A percentile compares a stretch with the other conserved stretches of the same genome.
phyloP scores from a whole-genome alignment of 2,329 filamentous ascomycete species.

The Alternaria triticina region DNA sequence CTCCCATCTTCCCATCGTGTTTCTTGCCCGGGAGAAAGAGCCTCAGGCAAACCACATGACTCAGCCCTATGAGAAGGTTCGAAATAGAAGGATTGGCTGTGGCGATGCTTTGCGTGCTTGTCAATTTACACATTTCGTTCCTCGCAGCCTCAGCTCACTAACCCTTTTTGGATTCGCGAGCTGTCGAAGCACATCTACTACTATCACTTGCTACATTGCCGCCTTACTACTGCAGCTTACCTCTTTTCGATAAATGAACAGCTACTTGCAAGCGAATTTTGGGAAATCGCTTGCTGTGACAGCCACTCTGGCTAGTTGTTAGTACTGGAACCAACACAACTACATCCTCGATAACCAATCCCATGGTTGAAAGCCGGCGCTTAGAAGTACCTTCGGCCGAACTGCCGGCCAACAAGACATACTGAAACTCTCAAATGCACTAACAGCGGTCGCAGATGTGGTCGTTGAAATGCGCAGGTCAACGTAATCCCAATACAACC shows the following conservation, averaged over 20 bases:
- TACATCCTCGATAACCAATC: not conserved
- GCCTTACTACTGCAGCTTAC: constrained; percentile 12
- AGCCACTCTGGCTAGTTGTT: not conserved
- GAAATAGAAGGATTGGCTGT: constrained; percentile 1
- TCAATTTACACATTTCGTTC: not conserved
- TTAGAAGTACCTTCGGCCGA: constrained; percentile 8
- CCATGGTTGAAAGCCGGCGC: not conserved
- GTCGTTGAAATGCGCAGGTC: constrained; percentile 3
- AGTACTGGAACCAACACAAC: not conserved
- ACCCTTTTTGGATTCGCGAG: not conserved
- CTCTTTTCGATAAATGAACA: not conserved
- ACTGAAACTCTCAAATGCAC: constrained; percentile 20
- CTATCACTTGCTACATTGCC: constrained; percentile 5
- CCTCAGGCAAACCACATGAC: not conserved
- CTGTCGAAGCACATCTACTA: not conserved
- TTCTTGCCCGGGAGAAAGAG: not conserved
- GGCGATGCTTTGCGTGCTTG: not conserved
- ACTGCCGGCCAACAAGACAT: constrained; percentile 2
- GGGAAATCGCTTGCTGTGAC: constrained; percentile 5
- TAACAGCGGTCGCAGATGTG: constrained; percentile 13
- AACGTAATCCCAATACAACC: not conserved
- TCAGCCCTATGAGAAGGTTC: constrained; percentile 6
- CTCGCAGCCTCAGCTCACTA: constrained; percentile 1
- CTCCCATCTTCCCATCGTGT: constrained; percentile 16
- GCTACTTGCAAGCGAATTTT: not conserved